These are phyloP conservation scores for Staphylotrichum tortipilum DNA, from an alignment of 495 filamentous ascomycete genomes.

Conservation along the genomic window DNA sequence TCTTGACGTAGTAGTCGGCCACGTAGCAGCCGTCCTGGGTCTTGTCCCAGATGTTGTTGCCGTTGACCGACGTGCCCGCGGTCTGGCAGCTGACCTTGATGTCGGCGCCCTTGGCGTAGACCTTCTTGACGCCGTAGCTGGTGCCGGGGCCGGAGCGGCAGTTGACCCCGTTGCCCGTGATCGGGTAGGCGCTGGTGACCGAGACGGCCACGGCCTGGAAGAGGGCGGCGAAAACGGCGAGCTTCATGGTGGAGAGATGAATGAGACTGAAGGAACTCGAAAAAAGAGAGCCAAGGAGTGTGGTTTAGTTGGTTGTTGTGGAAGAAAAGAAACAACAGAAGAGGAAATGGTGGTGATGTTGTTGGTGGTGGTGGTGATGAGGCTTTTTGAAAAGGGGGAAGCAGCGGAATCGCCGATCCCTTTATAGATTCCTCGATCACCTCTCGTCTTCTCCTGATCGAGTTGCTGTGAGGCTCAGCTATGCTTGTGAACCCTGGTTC, in stretches of 20 bases:
- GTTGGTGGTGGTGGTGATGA: no score
- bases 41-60: slow-evolving; percentile 21
- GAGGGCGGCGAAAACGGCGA: slow-evolving; percentile 4
- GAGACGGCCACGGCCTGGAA: neutral
- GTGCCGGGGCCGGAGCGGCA: slow-evolving; percentile 15
- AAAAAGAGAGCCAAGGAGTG: no score
- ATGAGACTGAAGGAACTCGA: no score
- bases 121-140: slow-evolving; percentile 5
- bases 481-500: no score
- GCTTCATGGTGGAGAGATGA: slow-evolving; percentile 6
- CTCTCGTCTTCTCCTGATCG: no score
- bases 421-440: no score
- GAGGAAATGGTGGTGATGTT: no score
- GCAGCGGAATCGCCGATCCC: no score
- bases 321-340: no score
- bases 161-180: slow-evolving; percentile 9
- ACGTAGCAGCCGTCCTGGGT: slow-evolving; percentile 22
- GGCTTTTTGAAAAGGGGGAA: no score
- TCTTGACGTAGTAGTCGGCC: slow-evolving; percentile 20
- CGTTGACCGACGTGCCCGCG: slow-evolving; percentile 9
- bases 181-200: slow-evolving; percentile 5
- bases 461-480: no score
- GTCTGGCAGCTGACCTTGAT: slow-evolving; percentile 18
- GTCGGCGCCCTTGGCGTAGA: slow-evolving; percentile 12
- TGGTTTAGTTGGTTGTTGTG: no score